A percentile compares a stretch with the other conserved stretches of the same genome.
Evolutionary conservation across 495 filamentous ascomycete genomes (phyloP).

Genomic region (Xylaria flabelliformis): DNA sequence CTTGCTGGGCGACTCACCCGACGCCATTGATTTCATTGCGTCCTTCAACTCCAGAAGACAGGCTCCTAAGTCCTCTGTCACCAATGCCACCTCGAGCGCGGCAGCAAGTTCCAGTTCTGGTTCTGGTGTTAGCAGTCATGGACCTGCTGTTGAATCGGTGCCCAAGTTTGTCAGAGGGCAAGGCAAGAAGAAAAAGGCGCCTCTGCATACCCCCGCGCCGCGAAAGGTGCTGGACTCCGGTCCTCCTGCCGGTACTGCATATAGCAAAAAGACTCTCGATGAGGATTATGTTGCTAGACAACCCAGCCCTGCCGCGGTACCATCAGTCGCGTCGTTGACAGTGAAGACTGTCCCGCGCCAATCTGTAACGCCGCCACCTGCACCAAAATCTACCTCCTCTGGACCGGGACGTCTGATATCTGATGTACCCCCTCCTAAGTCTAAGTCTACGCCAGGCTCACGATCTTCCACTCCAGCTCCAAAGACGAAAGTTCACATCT

Average conservation of each 20-base stretch:
- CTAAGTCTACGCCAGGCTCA: constrained; percentile 60
- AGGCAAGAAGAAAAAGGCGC: constrained; percentile 64
- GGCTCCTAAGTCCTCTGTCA: constrained; percentile 41
- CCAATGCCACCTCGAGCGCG: background rate
- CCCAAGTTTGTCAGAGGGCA: constrained; percentile 38
- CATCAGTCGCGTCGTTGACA: constrained; percentile 45
- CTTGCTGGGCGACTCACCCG: constrained; percentile 84
- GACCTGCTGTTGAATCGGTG: constrained; percentile 41
- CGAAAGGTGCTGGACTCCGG: constrained; percentile 65
- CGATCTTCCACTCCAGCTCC: constrained; percentile 62
- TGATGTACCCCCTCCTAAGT: constrained; percentile 70
- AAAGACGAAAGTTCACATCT: constrained; percentile 66
- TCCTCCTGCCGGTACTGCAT: constrained; percentile 44
- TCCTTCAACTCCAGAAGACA: constrained; percentile 81
- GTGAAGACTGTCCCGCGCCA: constrained; percentile 34
- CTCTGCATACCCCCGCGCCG: constrained; percentile 66
- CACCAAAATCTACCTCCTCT: constrained; percentile 67
- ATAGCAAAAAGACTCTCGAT: constrained; percentile 51
- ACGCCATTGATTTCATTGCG: constrained; percentile 88
- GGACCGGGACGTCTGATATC: constrained; percentile 79
- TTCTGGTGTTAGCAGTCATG: constrained; percentile 4
- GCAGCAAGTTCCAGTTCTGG: background rate
- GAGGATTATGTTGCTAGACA: constrained; percentile 48
- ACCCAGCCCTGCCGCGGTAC: constrained; percentile 43
- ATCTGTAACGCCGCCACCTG: constrained; percentile 43